Conservation (phyloP, 306 rosid species). For the Cicer chorassanicum region DNA sequence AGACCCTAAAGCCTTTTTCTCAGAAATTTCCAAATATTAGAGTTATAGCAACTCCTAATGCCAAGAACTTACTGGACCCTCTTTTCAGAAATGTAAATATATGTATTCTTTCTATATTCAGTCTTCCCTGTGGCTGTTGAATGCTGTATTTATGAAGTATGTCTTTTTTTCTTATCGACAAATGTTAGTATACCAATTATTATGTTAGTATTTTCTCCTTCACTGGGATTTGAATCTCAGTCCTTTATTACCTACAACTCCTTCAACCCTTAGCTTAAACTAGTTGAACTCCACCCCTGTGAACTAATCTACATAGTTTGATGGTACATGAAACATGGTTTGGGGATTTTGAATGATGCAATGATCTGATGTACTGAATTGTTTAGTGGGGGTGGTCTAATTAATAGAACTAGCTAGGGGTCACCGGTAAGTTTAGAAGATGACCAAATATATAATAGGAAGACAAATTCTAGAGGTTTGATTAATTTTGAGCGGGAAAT, state of each 20-base stretch:
- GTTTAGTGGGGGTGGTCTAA: background rate
- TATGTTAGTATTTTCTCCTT: too few species aligned
- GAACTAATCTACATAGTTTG: background rate
- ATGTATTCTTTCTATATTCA: background rate
- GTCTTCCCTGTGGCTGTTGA: slow-evolving; percentile 30
- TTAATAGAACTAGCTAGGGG: slow-evolving; percentile 4
- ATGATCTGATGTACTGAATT: slow-evolving; percentile 8
- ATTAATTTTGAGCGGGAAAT: background rate
- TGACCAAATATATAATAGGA: background rate
- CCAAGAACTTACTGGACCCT: slow-evolving; percentile 75
- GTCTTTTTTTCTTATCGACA: slow-evolving; percentile 6
- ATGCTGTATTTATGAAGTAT: background rate
- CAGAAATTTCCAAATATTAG: slow-evolving; percentile 64
- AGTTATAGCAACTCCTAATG: slow-evolving; percentile 87
- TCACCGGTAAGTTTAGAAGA: background rate
- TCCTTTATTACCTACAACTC: too few species aligned
- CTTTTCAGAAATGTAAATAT: slow-evolving; percentile 78
- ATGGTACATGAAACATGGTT: slow-evolving; percentile 36
- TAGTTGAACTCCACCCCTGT: too few species aligned
- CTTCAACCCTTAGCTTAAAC: too few species aligned
- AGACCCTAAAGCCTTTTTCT: slow-evolving; percentile 78
- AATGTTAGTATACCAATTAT: too few species aligned
- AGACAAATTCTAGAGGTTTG: background rate
- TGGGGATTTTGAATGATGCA: slow-evolving; percentile 24
- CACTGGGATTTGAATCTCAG: too few species aligned